Percentiles rank a stretch among this genome's conserved stretches.
phyloP scores from a whole-genome alignment of 148 eudicot genomes.

The Rhododendron ferrugineum region DNA sequence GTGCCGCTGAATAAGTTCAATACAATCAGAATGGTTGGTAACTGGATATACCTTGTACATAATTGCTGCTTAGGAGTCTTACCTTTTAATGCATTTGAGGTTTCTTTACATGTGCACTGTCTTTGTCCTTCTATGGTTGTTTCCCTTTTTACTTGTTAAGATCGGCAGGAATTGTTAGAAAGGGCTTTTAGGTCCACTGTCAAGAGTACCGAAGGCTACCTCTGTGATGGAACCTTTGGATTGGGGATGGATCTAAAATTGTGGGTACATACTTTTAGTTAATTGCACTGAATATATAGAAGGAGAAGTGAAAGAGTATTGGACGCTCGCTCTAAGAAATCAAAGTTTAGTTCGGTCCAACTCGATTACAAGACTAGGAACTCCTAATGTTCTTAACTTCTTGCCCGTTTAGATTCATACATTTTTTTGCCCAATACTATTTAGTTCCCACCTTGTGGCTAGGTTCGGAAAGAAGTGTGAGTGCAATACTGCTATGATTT shows the following conservation, averaged over 20 bases:
- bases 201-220: background rate
- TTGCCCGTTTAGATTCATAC: background rate
- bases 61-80: no score
- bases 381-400: background rate
- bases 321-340: background rate
- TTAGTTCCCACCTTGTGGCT: background rate
- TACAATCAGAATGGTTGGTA: no score
- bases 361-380: background rate
- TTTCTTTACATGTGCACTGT: no score
- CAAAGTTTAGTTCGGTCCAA: background rate
- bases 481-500: background rate
- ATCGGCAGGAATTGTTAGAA: background rate
- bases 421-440: background rate
- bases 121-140: background rate
- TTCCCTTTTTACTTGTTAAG: constrained; percentile 2
- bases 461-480: background rate
- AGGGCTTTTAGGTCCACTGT: background rate
- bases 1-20: no score
- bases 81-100: no score
- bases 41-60: no score
- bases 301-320: background rate
- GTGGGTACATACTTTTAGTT: background rate
- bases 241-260: background rate
- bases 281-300: background rate
- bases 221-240: background rate